Conservation (phyloP, 2,329 filamentous ascomycete species). For the Claviceps cyperi region DNA sequence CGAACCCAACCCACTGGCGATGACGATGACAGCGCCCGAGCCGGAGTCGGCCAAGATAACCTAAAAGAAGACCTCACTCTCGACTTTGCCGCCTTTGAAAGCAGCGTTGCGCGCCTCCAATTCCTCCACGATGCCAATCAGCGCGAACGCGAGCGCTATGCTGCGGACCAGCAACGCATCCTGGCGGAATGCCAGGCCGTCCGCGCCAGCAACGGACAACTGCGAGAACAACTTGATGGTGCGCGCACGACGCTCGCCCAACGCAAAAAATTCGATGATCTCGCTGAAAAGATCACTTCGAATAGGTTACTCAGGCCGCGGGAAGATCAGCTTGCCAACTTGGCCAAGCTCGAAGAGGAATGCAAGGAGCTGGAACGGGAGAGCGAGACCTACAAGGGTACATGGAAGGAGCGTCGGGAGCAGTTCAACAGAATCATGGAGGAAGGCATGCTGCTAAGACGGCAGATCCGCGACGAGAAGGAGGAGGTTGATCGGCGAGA, state of each 20-base stretch:
- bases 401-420: slow-evolving; percentile 71
- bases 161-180: slow-evolving; percentile 65
- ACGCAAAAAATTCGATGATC: slow-evolving; percentile 74
- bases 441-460: slow-evolving; percentile 73
- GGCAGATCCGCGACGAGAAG: slow-evolving; percentile 86
- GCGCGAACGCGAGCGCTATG: slow-evolving; percentile 71
- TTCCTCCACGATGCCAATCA: slow-evolving; percentile 74
- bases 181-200: slow-evolving; percentile 64
- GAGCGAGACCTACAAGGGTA: slow-evolving; percentile 64
- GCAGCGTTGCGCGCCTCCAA: slow-evolving; percentile 73
- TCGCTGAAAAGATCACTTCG: slow-evolving; percentile 74
- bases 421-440: slow-evolving; percentile 84
- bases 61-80: slow-evolving; percentile 74
- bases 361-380: slow-evolving; percentile 78
- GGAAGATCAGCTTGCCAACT: slow-evolving; percentile 65
- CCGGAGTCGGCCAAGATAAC: slow-evolving; percentile 25
- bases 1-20: slow-evolving; percentile 29
- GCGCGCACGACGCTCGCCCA: slow-evolving; percentile 61
- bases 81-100: slow-evolving; percentile 81
- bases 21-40: slow-evolving; percentile 18
- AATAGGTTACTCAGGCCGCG: slow-evolving; percentile 67
- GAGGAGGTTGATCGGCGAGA: slow-evolving; percentile 83
- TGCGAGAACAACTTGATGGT: slow-evolving; percentile 62
- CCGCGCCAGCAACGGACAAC: slow-evolving; percentile 54
- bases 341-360: slow-evolving; percentile 75